Evolutionary conservation across 225 moss, liverwort and hornwort species (phyloP), one percentile per base, ranked within the genome.

Genomic region (Bryoerythrophyllum caledonicum): DNA sequence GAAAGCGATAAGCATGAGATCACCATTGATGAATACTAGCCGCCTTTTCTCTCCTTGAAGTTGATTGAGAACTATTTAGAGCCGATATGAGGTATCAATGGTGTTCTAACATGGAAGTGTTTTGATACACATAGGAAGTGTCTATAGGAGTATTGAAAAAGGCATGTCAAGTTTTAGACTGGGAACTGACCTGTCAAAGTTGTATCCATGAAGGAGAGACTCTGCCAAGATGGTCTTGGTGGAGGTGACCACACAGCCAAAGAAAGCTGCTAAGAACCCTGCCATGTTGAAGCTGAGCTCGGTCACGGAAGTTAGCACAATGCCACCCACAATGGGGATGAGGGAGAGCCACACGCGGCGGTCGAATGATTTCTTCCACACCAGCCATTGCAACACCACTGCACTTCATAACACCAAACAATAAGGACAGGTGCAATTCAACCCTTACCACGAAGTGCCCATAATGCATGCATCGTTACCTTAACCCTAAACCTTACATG

Each of bases 191-290:
- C 92, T 92, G 72, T 92, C 92, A 79, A 92, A 92, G 68, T 89
- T 92, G 80, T 90, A 92, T 40, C 92, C 90, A 19, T 92, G 92
- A 27, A 92, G 90, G 67, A 92, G 74, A 63, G 92, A 89, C 56
- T 92, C 92, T 0, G 92, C 92, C 75, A 92, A 72, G 80, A 92
- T 92, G 14, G 92, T 92, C 81, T 92, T 92, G 14, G 92, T 92
- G 61, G 92, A 92, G 27, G 92, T 92, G 34, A 92, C 92, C 20
- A 92, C 74, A 64, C 92, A 92, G 37, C 92, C 92, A 66, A 92
- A 83, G 74, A 92, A 89, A 56, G 92, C 92, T 13, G 92, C 92
- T n/a, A 90, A 71, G 66, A 92, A 92, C 15, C 92, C 92, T 5
- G 78, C 80, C 83, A 90, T 70, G 64, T 92, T 87, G 79, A 92